A percentile compares a stretch with the other conserved stretches of the same genome.
These are phyloP conservation scores for Larix kaempferi DNA, from an alignment of 75 land plant genomes.

Conservation along the genomic window DNA sequence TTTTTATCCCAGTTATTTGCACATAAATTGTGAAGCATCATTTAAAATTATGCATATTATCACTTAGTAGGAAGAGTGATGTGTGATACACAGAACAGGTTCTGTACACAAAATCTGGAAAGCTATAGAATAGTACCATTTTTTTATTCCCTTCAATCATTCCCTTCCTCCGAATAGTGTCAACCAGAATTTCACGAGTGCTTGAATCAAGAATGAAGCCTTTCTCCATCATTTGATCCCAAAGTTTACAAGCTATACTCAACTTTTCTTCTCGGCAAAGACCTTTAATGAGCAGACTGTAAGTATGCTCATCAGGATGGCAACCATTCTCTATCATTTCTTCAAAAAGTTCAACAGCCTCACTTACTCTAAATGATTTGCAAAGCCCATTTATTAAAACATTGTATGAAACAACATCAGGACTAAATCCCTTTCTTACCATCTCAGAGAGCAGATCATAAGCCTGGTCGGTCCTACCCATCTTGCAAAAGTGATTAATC, in stretches of 20 bases:
- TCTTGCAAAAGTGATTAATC: conserved; percentile 51
- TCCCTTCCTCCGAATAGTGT: conserved; percentile 29
- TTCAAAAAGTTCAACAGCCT: conserved; percentile 50
- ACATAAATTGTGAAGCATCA: too few species aligned
- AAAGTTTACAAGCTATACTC: conserved; percentile 42
- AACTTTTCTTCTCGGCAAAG: conserved; percentile 46
- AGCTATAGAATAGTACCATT: conserved; percentile 2
- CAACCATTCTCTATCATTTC: conserved; percentile 40
- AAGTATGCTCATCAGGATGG: conserved; percentile 59
- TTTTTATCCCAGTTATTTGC: background rate
- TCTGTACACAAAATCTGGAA: conserved; percentile 25
- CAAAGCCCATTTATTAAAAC: conserved; percentile 57
- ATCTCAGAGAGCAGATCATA: conserved; percentile 34
- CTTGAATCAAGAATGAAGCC: conserved; percentile 56
- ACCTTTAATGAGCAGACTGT: conserved; percentile 50
- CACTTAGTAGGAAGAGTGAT: too few species aligned
- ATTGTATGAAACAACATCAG: conserved; percentile 53
- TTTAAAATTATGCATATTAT: too few species aligned
- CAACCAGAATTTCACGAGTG: conserved; percentile 35
- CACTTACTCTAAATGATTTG: conserved; percentile 31
- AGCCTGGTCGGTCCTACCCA: conserved; percentile 37
- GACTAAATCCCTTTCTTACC: conserved; percentile 42
- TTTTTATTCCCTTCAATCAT: background rate
- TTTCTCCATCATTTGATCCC: conserved; percentile 78
- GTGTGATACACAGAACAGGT: conserved; percentile 14